Percentiles rank a stretch among this genome's conserved stretches.
Evolutionary conservation across 768 basidiomycete genomes (phyloP).

Genomic region (Lentinula lateritia): DNA sequence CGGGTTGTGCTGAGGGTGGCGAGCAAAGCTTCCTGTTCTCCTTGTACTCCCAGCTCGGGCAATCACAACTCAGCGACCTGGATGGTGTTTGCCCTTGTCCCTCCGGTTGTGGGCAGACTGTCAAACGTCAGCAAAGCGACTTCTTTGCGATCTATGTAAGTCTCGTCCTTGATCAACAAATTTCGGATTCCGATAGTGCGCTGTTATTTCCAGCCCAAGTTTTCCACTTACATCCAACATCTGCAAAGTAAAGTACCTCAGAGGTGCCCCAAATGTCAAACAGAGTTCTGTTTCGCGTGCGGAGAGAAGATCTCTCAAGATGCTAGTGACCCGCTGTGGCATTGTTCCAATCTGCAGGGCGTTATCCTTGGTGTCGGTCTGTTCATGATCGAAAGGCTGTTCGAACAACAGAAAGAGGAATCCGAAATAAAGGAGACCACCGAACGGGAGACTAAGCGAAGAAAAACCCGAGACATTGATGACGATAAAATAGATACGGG

Average conservation of each 20-base stretch:
- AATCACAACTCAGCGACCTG: slow-evolving; percentile 12
- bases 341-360: slow-evolving; percentile 87
- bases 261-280: slow-evolving; percentile 57
- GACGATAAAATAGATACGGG: slow-evolving; percentile 43
- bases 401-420: slow-evolving; percentile 44
- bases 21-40: slow-evolving; percentile 88
- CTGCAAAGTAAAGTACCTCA: slow-evolving; percentile 52
- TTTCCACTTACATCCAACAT: slow-evolving; percentile 62
- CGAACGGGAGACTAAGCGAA: slow-evolving; percentile 1
- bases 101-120: slow-evolving; percentile 60
- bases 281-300: slow-evolving; percentile 69
- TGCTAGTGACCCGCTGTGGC: slow-evolving; percentile 63
- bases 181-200: slow-evolving; percentile 2
- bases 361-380: slow-evolving; percentile 88
- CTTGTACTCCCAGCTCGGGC: slow-evolving; percentile 69
- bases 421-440: slow-evolving; percentile 23
- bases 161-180: slow-evolving; percentile 5
- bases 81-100: slow-evolving; percentile 62
- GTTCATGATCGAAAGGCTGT: slow-evolving; percentile 75
- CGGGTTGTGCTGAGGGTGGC: slow-evolving; percentile 89
- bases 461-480: slow-evolving; percentile 32
- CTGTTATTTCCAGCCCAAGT: slow-evolving; percentile 50
- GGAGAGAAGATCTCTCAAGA: slow-evolving; percentile 53
- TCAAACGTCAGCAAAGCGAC: slow-evolving; percentile 62
- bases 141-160: slow-evolving; percentile 84